Evolutionary conservation across 352 stramenopile genomes (phyloP).

Genomic region (Phytophthora colocasiae): DNA sequence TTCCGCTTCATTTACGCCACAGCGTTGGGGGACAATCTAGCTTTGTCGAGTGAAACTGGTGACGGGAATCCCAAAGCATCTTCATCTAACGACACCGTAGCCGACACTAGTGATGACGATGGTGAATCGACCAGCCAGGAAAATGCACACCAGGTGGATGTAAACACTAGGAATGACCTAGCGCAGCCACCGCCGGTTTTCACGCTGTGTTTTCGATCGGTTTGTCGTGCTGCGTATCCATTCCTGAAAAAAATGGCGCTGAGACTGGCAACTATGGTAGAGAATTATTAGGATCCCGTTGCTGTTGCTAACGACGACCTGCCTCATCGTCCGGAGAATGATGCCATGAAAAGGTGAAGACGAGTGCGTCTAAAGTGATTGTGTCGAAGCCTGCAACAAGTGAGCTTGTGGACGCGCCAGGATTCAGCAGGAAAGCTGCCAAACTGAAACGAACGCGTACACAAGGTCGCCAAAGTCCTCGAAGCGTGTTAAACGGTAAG

Average conservation of each 20-base stretch:
- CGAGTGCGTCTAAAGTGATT: background rate
- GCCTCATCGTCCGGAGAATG: background rate
- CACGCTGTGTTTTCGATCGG: conserved; percentile 1
- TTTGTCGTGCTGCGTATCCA: background rate
- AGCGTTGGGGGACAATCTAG: no score
- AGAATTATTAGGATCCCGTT: background rate
- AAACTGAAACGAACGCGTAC: no score
- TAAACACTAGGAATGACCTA: no score
- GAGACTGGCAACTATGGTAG: background rate
- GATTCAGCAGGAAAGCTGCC: no score
- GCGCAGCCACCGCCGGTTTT: background rate
- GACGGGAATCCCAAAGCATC: no score
- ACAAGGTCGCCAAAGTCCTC: no score
- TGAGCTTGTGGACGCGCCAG: background rate
- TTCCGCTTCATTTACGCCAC: background rate
- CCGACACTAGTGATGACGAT: no score
- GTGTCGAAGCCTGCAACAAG: background rate
- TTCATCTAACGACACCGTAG: no score
- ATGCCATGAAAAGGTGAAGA: background rate
- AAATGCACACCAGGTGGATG: no score
- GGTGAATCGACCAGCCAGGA: no score
- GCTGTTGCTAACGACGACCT: background rate
- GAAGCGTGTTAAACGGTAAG: no score
- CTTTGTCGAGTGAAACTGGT: no score
- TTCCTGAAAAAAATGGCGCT: background rate